Evolutionary conservation across 331 rosid genomes (phyloP).

Genomic region (Pyracantha coccinea): DNA sequence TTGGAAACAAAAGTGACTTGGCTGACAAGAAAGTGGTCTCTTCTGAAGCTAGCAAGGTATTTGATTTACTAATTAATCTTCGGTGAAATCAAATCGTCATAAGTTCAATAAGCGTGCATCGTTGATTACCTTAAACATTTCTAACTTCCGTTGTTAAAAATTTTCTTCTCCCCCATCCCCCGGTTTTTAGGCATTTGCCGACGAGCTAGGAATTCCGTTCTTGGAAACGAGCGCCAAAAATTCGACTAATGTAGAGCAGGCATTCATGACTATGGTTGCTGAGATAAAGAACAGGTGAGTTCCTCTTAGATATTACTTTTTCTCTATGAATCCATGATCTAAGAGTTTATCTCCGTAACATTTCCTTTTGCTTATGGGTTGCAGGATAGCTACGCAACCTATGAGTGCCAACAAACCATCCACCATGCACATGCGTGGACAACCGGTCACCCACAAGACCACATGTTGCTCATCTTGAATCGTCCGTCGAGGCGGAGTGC

Average conservation of each 20-base stretch:
- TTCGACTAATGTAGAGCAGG: slow-evolving; percentile 60
- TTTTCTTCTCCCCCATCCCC: neutral
- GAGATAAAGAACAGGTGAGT: slow-evolving; percentile 49
- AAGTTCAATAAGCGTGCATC: neutral
- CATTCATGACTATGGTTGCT: slow-evolving; percentile 68
- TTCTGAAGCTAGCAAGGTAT: slow-evolving; percentile 68
- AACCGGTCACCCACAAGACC: slow-evolving; percentile 41
- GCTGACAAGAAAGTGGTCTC: slow-evolving; percentile 70
- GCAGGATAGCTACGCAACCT: slow-evolving; percentile 63
- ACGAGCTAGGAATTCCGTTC: slow-evolving; percentile 60
- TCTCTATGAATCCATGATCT: no score
- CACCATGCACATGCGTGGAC: slow-evolving; percentile 60
- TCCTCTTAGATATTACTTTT: no score
- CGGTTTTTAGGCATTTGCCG: slow-evolving; percentile 47
- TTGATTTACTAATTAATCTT: neutral
- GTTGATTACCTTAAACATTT: neutral
- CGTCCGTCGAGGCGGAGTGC: neutral
- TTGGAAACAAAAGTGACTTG: slow-evolving; percentile 76
- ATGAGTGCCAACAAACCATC: slow-evolving; percentile 46
- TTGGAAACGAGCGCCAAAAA: slow-evolving; percentile 74
- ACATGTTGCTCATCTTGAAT: slow-evolving; percentile 17
- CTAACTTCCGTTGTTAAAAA: neutral
- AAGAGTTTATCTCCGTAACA: no score
- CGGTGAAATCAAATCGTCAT: neutral
- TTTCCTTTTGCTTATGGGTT: neutral